Evolutionary conservation across 768 basidiomycete genomes (phyloP).

Genomic region (Serendipita sp.): DNA sequence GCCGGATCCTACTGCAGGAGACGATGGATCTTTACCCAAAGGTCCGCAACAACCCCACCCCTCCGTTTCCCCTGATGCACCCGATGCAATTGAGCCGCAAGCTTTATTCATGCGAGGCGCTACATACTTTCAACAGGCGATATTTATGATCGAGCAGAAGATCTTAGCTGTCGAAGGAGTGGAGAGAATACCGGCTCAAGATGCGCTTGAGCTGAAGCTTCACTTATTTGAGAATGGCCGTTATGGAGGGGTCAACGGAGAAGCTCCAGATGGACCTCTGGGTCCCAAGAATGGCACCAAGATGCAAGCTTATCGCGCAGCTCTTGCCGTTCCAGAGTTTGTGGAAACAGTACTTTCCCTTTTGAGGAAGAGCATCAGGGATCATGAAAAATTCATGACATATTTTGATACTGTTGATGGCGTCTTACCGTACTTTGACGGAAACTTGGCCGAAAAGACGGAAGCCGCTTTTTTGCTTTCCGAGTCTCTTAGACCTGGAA

Average conservation of each 20-base stretch:
- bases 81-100: conserved; percentile 77
- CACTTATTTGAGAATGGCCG: conserved; percentile 58
- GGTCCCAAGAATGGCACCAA: conserved; percentile 44
- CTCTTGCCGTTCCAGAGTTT: conserved; percentile 37
- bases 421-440: conserved; percentile 13
- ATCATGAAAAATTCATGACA: conserved; percentile 68
- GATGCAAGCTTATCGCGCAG: conserved; percentile 42
- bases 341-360: conserved; percentile 42
- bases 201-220: conserved; percentile 55
- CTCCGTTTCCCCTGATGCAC: conserved; percentile 58
- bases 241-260: conserved; percentile 77
- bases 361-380: conserved; percentile 60
- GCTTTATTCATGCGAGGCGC: conserved; percentile 70
- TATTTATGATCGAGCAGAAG: conserved; percentile 55
- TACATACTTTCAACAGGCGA: conserved; percentile 64
- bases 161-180: conserved; percentile 58
- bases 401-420: conserved; percentile 67
- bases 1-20: conserved; percentile 13
- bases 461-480: conserved; percentile 54
- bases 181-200: conserved; percentile 36
- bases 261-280: conserved; percentile 61
- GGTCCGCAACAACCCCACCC: conserved; percentile 45
- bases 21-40: conserved; percentile 30
- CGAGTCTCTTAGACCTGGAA: conserved; percentile 50
- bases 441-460: conserved; percentile 34